Evolutionary conservation across 805 yeast genomes (phyloP), one percentile per base, ranked within the genome.

Genomic region (Pichia ethanolica): DNA sequence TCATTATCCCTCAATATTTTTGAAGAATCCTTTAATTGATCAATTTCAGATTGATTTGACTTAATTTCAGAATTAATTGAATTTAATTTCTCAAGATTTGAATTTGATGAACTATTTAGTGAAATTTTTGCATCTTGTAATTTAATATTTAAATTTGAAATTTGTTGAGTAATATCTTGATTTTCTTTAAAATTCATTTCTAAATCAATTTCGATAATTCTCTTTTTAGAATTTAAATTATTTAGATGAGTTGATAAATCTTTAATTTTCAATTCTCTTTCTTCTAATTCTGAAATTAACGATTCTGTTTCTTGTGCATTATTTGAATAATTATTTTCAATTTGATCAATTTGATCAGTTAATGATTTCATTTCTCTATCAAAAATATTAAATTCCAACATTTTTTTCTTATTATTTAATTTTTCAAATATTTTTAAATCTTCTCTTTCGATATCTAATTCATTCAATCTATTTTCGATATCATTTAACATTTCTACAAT

Each of bases 381-480:
- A 59, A 81, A 81, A 9, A 90, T 66, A 35, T 84, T 80, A 65
- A 78, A 89, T 57, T 90, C 96, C 14, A 79, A 73, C 34, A 82
- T 75, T 60, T 88, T 85, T 55, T 85, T 79, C 49, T 77, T 74
- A 50, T 77, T 79, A 56, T 86, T 93, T 30, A 82, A 69, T 25
- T 70, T 71, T 59, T 87, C 95, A 62, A 73, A 89, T 46, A 77
- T 75, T 56, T 79, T 81, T 55, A 89, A 71, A 59, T 88, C 95
- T 48, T 77, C 76, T 50, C 83, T 83, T 63, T 93, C 98, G 45
- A 82, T 73, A 60, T 85, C 88, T 57, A 93, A 76, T 65, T 89
- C 97, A 4, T 77, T 69, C 44, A 91, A 71, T 59, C 96, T 74
- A 42, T 78, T 82, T 51, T 83, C 82, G 42, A 89, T 81, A 52